Evolutionary conservation across 371 early-diverging fungal genomes (phyloP).

Genomic region (Haplosporangium sp.): DNA sequence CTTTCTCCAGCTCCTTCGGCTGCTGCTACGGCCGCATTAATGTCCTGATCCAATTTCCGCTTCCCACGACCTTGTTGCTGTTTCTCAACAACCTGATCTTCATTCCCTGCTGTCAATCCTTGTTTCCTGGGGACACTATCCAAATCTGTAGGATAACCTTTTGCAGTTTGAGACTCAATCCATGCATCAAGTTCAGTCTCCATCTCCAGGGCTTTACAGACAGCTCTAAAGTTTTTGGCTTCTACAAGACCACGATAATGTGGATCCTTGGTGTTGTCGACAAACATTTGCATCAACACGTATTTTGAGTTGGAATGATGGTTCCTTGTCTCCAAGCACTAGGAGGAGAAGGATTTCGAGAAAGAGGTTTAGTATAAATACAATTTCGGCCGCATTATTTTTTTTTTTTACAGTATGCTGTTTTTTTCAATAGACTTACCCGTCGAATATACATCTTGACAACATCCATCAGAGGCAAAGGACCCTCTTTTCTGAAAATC

Average conservation of each 20-base stretch:
- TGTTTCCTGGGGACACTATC: constrained; percentile 24
- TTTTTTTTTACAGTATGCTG: too few relatives aligned
- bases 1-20: neutral
- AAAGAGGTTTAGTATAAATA: neutral
- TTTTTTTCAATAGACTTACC: constrained; percentile 44
- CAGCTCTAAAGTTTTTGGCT: constrained; percentile 63
- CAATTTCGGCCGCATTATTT: too few relatives aligned
- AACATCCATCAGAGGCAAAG: constrained; percentile 63
- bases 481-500: constrained; percentile 79
- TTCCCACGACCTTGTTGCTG: constrained; percentile 20
- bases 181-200: constrained; percentile 41
- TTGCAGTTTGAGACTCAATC: constrained; percentile 26
- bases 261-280: constrained; percentile 63
- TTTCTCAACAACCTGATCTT: neutral
- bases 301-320: constrained; percentile 90
- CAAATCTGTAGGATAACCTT: constrained; percentile 39
- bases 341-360: neutral
- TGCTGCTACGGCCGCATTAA: neutral
- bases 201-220: constrained; percentile 57
- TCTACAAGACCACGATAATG: constrained; percentile 61
- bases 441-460: constrained; percentile 75
- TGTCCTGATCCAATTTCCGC: constrained; percentile 29
- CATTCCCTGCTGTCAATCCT: neutral
- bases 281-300: constrained; percentile 86
- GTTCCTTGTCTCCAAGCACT: constrained; percentile 71